A percentile compares a stretch with the other conserved stretches of the same genome.
Conservation (phyloP, 73 alveolate species). For the Urostyla sp. region DNA sequence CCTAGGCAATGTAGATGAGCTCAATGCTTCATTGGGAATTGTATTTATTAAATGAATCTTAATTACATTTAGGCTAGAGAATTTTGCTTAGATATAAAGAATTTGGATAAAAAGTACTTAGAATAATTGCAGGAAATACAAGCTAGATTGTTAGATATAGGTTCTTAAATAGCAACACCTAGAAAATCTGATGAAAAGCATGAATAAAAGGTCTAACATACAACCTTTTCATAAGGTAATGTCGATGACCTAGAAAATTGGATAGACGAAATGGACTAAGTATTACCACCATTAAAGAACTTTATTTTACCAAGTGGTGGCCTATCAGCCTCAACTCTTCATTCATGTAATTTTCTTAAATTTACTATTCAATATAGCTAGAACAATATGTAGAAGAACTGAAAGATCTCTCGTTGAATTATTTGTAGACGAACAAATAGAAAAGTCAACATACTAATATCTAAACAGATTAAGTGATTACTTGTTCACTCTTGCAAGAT, state of each 20-base stretch:
- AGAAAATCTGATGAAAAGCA: conserved; percentile 60
- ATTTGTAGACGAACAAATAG: conserved; percentile 61
- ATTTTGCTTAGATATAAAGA: not conserved
- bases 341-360: too few relatives aligned
- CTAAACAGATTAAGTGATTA: conserved; percentile 82
- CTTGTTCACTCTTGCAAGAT: conserved; percentile 72
- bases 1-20: conserved; percentile 76
- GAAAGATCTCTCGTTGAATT: conserved; percentile 68
- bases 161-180: conserved; percentile 83
- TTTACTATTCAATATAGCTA: too few relatives aligned
- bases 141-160: conserved; percentile 74
- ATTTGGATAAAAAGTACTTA: not conserved
- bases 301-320: conserved; percentile 85
- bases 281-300: conserved; percentile 67
- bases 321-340: conserved; percentile 64
- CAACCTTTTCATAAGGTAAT: conserved; percentile 61
- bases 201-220: conserved; percentile 55
- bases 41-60: conserved; percentile 1
- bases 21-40: conserved; percentile 75
- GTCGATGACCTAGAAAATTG: conserved; percentile 63
- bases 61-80: conserved; percentile 27
- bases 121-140: conserved; percentile 60
- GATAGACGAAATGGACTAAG: conserved; percentile 67
- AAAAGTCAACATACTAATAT: conserved; percentile 55
- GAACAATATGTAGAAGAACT: conserved; percentile 78